Evolutionary conservation across 129 eudicot species (phyloP).

Genomic region (Escallonia rubra): DNA sequence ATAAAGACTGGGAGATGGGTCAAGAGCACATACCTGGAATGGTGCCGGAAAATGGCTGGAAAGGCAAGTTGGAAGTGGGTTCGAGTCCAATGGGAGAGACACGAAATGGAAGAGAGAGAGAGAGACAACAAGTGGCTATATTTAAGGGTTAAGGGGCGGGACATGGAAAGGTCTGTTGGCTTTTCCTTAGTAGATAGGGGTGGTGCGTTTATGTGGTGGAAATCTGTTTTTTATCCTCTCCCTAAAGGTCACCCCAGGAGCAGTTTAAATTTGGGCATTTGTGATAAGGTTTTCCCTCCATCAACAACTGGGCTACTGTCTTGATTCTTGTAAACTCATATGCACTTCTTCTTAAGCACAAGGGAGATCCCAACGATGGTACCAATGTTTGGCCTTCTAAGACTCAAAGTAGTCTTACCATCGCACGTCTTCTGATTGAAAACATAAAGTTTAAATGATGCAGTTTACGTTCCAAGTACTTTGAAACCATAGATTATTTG

Average conservation of each 20-base stretch:
- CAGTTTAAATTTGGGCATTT: slow-evolving; percentile 7
- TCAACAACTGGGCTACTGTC: not conserved
- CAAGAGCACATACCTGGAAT: slow-evolving; percentile 17
- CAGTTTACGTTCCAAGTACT: no score
- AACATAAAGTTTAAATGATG: no score
- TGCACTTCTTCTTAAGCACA: no score
- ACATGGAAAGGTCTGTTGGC: slow-evolving; percentile 27
- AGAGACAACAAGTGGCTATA: slow-evolving; percentile 19
- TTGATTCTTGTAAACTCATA: not conserved
- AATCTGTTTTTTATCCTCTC: slow-evolving; percentile 38
- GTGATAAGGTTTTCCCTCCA: slow-evolving; percentile 47
- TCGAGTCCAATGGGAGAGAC: slow-evolving; percentile 12
- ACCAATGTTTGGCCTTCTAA: no score
- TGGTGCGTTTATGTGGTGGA: slow-evolving; percentile 59
- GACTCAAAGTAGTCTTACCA: no score
- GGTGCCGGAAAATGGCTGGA: slow-evolving; percentile 16
- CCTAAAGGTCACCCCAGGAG: slow-evolving; percentile 36
- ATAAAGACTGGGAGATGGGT: not conserved
- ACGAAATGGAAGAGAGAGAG: not conserved
- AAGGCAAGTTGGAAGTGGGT: slow-evolving; percentile 15
- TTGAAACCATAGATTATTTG: no score
- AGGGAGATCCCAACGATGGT: no score
- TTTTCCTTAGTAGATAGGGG: slow-evolving; percentile 74
- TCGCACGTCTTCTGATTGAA: no score
- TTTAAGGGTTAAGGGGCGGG: slow-evolving; percentile 1